Conservation (phyloP, 805 yeast genomes). For the Grigorovia transvaalensis region DNA sequence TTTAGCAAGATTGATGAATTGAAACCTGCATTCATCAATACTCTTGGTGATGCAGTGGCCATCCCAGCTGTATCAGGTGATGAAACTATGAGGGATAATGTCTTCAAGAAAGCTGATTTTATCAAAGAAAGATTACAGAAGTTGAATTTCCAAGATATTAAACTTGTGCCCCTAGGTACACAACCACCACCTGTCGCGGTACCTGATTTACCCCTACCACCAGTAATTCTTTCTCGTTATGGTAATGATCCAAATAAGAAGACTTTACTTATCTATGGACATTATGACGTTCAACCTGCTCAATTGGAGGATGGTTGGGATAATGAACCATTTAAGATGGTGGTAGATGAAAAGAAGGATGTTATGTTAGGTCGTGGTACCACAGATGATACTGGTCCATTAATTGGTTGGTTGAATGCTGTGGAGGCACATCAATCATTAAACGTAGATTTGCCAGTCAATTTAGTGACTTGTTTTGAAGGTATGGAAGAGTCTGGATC, state of each 20-base stretch:
- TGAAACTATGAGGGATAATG: constrained; percentile 77
- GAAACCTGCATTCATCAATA: constrained; percentile 60
- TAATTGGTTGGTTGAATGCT: constrained; percentile 90
- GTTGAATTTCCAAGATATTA: constrained; percentile 76
- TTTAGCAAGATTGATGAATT: constrained; percentile 59
- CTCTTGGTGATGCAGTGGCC: constrained; percentile 76
- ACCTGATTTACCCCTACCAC: constrained; percentile 68
- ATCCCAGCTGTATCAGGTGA: constrained; percentile 94
- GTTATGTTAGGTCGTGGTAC: constrained; percentile 86
- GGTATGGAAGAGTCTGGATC: constrained; percentile 99
- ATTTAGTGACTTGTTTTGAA: constrained; percentile 85
- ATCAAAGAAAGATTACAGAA: constrained; percentile 54
- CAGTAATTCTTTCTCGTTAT: constrained; percentile 81
- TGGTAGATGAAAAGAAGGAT: constrained; percentile 49
- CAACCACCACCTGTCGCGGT: constrained; percentile 88
- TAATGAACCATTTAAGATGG: constrained; percentile 77
- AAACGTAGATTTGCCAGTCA: constrained; percentile 85
- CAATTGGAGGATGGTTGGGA: constrained; percentile 87
- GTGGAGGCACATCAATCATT: constrained; percentile 82
- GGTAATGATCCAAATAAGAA: constrained; percentile 79
- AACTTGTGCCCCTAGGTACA: constrained; percentile 69
- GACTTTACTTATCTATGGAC: constrained; percentile 88
- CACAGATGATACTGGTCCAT: constrained; percentile 98
- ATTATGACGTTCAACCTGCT: constrained; percentile 98
- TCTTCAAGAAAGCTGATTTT: constrained; percentile 81